Evolutionary conservation across 148 eudicot genomes (phyloP), one percentile per base, ranked within the genome.

Genomic region (Vaccinium darrowii): DNA sequence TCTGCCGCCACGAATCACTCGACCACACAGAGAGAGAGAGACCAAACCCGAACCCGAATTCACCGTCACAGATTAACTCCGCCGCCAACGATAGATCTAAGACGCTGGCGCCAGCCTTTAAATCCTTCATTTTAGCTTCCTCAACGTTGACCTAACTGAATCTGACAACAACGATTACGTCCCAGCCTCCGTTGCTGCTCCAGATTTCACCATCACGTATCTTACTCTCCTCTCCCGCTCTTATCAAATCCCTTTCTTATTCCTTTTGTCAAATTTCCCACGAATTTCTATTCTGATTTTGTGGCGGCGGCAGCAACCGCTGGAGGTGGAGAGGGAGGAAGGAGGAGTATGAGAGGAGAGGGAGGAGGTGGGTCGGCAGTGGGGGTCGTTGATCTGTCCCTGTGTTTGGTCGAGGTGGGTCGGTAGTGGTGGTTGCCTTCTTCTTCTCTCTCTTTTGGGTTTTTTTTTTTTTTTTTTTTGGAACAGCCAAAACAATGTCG

Each of bases 71-170:
- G 56, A 69, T 23, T n/a, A 15, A 49, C 79, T 30, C 77, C 63
- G 63, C 53, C 18, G 88, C 27, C 36, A 86, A 76, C 62, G 89
- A 87, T 4, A 62, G 16, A 27, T 73, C 76, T 7, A 81, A 65
- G 25, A 84, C 80, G 85, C 85, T 81, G 23, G 7, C 89, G 86
- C 18, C 88, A 85, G n/a, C 90, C 86, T 1, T 65, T 85, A 93
- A 89, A 86, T 82, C 87, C 56, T 92, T 93, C 25, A 91, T 95
- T 73, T 69, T 95, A 76, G 98, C 98, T 10, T 98, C 92, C 93
- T 95, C 18, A 95, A 94, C 89, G 93, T 88, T 36, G 98, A 94
- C 87, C 98, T 98, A 75, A 93, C 94, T 67, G 98, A 94, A 78
- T 56, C 89, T 73, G 98, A 95, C 27, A 88, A 88, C 52, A 86